A percentile compares a stretch with the other conserved stretches of the same genome.
Evolutionary conservation across 2,329 filamentous ascomycete genomes (phyloP).

Genomic region (Cytospora mali): DNA sequence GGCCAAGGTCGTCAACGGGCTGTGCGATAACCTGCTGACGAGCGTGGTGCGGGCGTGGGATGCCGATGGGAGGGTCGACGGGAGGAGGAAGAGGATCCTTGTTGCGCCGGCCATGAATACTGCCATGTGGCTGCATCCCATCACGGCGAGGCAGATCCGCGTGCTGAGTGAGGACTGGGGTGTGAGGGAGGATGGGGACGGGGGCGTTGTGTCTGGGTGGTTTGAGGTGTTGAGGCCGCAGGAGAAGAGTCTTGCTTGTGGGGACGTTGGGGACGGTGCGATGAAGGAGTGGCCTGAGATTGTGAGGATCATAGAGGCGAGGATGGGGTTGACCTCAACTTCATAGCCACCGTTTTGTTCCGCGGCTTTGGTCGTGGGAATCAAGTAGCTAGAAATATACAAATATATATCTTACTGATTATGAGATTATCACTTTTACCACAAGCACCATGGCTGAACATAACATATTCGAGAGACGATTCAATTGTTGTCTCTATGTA

Average conservation of each 20-base stretch:
- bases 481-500: background rate
- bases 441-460: background rate
- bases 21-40: conserved; percentile 76
- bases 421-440: background rate
- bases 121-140: conserved; percentile 85
- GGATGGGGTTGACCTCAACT: conserved; percentile 43
- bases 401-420: background rate
- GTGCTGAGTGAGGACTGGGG: conserved; percentile 78
- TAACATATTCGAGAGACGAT: background rate
- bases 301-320: conserved; percentile 63
- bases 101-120: conserved; percentile 57
- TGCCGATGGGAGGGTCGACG: conserved; percentile 62
- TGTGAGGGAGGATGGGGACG: conserved; percentile 37
- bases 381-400: too few species aligned
- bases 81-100: conserved; percentile 65
- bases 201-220: conserved; percentile 39
- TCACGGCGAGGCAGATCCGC: conserved; percentile 72
- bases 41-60: conserved; percentile 87
- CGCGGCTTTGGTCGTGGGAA: too few species aligned
- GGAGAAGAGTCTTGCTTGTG: conserved; percentile 80
- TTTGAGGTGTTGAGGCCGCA: conserved; percentile 74
- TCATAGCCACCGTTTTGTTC: too few species aligned
- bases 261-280: conserved; percentile 78
- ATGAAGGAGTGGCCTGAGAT: conserved; percentile 84
- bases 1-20: conserved; percentile 78